These are phyloP conservation scores for Fusarium penzigii DNA, from an alignment of 2,329 filamentous ascomycete species.

Conservation along the genomic window DNA sequence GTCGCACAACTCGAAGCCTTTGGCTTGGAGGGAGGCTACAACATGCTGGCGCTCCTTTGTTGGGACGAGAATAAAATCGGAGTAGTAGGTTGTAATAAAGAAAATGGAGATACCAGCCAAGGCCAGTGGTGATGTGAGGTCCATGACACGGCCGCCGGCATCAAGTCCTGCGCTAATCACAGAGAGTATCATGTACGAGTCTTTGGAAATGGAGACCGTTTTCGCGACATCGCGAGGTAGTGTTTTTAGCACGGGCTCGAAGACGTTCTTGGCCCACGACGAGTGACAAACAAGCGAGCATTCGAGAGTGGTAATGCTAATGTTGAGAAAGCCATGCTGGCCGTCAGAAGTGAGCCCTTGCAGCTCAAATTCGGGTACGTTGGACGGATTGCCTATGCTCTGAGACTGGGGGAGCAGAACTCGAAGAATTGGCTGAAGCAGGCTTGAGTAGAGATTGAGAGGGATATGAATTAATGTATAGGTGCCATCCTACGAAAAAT, in stretches of 20 bases:
- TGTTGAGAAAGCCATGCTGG: constrained; percentile 83
- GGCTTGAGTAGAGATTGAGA: constrained; percentile 71
- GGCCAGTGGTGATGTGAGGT: constrained; percentile 86
- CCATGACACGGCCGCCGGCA: constrained; percentile 86
- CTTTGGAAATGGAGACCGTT: constrained; percentile 72
- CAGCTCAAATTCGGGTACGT: constrained; percentile 39
- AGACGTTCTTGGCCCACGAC: constrained; percentile 71
- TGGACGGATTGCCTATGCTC: constrained; percentile 37
- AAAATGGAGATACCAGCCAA: constrained; percentile 94
- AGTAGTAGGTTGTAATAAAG: constrained; percentile 98
- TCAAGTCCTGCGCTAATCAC: constrained; percentile 89
- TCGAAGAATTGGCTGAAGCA: constrained; percentile 85
- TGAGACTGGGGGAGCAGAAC: constrained; percentile 71
- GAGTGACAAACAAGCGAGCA: constrained; percentile 89
- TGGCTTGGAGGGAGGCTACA: constrained; percentile 71
- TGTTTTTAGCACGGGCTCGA: constrained; percentile 67
- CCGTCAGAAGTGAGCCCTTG: constrained; percentile 52
- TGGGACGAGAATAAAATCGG: constrained; percentile 93
- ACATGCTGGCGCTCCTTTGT: constrained; percentile 73
- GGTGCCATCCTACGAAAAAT: constrained; percentile 70
- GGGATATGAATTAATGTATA: constrained; percentile 91
- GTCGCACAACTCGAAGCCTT: constrained; percentile 83
- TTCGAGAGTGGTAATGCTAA: constrained; percentile 89
- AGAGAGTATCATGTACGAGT: constrained; percentile 85
- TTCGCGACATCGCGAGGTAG: constrained; percentile 57